Evolutionary conservation across 1,284 basidiomycete genomes (phyloP), one percentile per base, ranked within the genome.

Genomic region (Ceratobasidium sp.): DNA sequence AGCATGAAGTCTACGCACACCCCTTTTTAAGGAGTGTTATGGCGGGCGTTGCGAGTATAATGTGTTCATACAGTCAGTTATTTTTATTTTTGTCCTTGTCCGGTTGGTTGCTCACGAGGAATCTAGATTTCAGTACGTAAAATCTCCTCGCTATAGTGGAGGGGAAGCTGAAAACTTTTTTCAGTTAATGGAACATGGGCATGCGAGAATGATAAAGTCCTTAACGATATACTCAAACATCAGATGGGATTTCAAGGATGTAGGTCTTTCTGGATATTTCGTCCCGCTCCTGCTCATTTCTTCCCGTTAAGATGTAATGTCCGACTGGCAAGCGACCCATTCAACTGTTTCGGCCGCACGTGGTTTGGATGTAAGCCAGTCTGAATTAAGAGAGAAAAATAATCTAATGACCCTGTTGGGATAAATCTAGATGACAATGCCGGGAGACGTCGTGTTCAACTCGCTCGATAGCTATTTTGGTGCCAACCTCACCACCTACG

Each of bases 171-270:
- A n/a, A n/a, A 33, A 68, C 12, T 1, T 6, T 52, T 10, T 10
- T 38, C 23, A 78, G 77, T 96, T 82, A 96, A 96, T 83, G 90
- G 90, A 48, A 94, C 92, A 0, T 93, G 91, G 79, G 92, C 94
- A 0, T 96, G 94, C 83, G 91, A 94, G 83, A 95, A 94, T 82
- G 88, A 91, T 82, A 89, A 91, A 81, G 87, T 91, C 52, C 84
- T 95, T 83, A 96, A 95, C 85, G 88, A 91, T 76, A 87, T 96
- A 52, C 86, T 96, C 79, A 96, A 96, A 86, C 86, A 87, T 40
- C 93, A 96, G 84, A 89, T 89, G 44, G 83, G 84, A 48, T 89
- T 89, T 83, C 85, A 87, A 71, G 88, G 88, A 26, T 86, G 76
- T 70, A 48, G 52, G 67, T 38, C 57, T 65, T 10, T 15, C 15